Base-by-base conservation (phyloP, 2,329 filamentous ascomycete genomes). In the Torrubiellomyces zombiae region DNA sequence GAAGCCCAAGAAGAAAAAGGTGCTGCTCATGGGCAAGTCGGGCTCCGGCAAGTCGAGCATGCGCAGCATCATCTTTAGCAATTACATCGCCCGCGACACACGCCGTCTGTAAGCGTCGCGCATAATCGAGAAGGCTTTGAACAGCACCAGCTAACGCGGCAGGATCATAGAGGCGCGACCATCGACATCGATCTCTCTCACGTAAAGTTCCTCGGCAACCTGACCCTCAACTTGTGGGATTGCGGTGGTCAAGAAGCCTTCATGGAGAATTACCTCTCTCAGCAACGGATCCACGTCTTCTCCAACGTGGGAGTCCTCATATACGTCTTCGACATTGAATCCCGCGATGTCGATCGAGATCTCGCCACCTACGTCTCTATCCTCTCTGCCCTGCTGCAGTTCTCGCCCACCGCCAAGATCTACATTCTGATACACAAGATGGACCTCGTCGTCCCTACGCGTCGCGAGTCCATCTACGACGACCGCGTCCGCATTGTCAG, bases 361-460 rank as follows among this genome's bases (percentile, higher is more conserved):
- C 70, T 95, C 26, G 73, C 86, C 29, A 93, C 83, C 30, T 98
- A 95, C 58, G 73, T 76, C 26, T 77, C 80, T 37, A 89, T 95
- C 47, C 81, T 95, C 38, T 71, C 75, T 24, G 89, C 89, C 1
- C 64, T 98, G 19, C 67, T 75, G 28, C 85, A 95, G 54, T 92
- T 74, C 61, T 91, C 80, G 23, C 60, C 68, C 16, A 58, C 60
- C 3, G 82, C 86, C 33, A 79, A 80, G 47, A 75, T 98, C 42
- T 98, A 95, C 55, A 79, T 89, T 32, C 70, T 98, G 21, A 79
- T 98, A 37, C 89, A 98, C 72, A 98, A 98, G 56, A 94, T 98
- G 79, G 89, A 98, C 48, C 68, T 98, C 14, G 82, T 95, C 24
- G 78, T 85, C 37, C 68, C 74, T 19, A 68, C 77, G 29, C 70